Conservation (phyloP, 1,284 basidiomycete genomes). For the Hymenochaete sp. region DNA sequence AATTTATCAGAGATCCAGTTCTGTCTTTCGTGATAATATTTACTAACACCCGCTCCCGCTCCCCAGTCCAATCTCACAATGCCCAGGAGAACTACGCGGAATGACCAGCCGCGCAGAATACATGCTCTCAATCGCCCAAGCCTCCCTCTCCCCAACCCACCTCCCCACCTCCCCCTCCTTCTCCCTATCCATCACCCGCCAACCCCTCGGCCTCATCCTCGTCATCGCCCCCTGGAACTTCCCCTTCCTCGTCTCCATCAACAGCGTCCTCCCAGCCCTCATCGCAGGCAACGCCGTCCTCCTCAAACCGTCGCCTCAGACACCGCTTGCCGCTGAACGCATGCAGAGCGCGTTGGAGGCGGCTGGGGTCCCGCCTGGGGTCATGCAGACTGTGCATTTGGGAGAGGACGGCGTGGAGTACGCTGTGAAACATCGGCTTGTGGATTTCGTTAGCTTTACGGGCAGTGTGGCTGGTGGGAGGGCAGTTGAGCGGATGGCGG, state of each 20-base stretch:
- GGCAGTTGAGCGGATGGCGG: constrained; percentile 55
- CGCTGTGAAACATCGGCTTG: constrained; percentile 56
- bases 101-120: constrained; percentile 76
- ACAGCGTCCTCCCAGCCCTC: constrained; percentile 83
- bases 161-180: constrained; percentile 74
- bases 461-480: constrained; percentile 71
- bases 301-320: constrained; percentile 93
- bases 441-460: constrained; percentile 86
- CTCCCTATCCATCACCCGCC: constrained; percentile 72
- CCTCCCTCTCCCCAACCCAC: constrained; percentile 67
- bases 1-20: no score
- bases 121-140: constrained; percentile 77
- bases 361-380: constrained; percentile 71
- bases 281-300: constrained; percentile 85
- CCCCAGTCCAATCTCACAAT: constrained; percentile 67
- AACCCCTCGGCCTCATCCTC: constrained; percentile 82
- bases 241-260: constrained; percentile 84
- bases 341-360: constrained; percentile 58
- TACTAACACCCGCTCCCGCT: background rate
- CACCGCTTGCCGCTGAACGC: constrained; percentile 80
- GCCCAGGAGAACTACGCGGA: constrained; percentile 72
- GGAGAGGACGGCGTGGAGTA: constrained; percentile 56
- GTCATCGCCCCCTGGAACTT: constrained; percentile 89
- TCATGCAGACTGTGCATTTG: constrained; percentile 78
- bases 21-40: background rate